Percentiles rank a stretch among this genome's conserved stretches.
Evolutionary conservation across 768 basidiomycete genomes (phyloP).

Genomic region (Coprinopsis sp.): DNA sequence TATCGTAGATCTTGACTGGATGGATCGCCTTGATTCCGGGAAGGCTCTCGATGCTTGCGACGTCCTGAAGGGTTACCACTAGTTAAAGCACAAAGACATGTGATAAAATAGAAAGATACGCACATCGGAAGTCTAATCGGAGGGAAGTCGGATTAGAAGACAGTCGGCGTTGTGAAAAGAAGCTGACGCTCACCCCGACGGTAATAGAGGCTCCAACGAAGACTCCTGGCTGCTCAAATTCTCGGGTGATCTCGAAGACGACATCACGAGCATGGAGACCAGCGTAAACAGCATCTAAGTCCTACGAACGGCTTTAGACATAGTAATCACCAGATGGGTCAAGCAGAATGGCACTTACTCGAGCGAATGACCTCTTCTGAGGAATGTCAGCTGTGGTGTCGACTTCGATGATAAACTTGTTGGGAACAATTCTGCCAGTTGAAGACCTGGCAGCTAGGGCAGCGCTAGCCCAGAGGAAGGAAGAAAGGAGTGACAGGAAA

Average conservation of each 20-base stretch:
- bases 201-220: constrained; percentile 58
- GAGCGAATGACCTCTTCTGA: constrained; percentile 27
- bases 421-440: constrained; percentile 37
- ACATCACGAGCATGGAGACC: constrained; percentile 40
- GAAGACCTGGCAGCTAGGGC: constrained; percentile 27
- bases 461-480: constrained; percentile 20
- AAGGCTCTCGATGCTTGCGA: constrained; percentile 35
- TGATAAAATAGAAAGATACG: constrained; percentile 21
- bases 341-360: constrained; percentile 19
- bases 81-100: neutral
- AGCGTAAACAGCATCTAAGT: constrained; percentile 48
- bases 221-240: constrained; percentile 47
- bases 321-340: neutral
- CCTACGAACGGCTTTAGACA: constrained; percentile 27
- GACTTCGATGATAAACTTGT: constrained; percentile 56
- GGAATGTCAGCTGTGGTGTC: constrained; percentile 34
- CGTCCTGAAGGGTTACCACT: too few relatives aligned
- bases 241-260: constrained; percentile 41
- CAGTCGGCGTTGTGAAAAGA: too few relatives aligned
- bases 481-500: constrained; percentile 26
- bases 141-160: neutral
- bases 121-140: constrained; percentile 21
- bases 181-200: constrained; percentile 33
- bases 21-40: constrained; percentile 55
- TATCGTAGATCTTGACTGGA: constrained; percentile 42